phyloP scores from a whole-genome alignment of 164 flowering plant species.

The Hamamelis virginiana region DNA sequence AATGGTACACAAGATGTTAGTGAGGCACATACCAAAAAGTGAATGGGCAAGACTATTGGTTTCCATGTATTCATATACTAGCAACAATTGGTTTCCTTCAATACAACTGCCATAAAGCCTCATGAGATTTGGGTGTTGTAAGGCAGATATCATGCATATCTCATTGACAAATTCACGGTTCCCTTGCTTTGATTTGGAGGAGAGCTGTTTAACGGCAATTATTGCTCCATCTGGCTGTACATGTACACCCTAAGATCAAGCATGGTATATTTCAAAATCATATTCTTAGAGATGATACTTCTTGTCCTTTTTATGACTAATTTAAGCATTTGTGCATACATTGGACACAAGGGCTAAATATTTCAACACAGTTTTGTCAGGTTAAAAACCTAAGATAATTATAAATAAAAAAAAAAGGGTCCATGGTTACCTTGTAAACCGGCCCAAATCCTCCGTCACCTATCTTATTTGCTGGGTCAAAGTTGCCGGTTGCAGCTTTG shows the following conservation, averaged over 20 bases:
- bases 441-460: slow-evolving; percentile 95
- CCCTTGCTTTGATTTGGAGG: slow-evolving; percentile 78
- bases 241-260: slow-evolving; percentile 44
- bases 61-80: slow-evolving; percentile 74
- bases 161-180: slow-evolving; percentile 80
- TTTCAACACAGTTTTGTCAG: too few relatives aligned
- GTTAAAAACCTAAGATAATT: too few relatives aligned
- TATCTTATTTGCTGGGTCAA: slow-evolving; percentile 70
- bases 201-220: slow-evolving; percentile 78
- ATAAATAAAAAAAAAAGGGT: neutral
- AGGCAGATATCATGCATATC: slow-evolving; percentile 77
- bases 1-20: neutral
- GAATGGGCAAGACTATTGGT: slow-evolving; percentile 73
- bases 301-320: too few relatives aligned
- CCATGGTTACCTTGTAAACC: slow-evolving; percentile 61
- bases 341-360: too few relatives aligned
- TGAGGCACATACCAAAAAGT: slow-evolving; percentile 46
- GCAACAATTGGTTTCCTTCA: slow-evolving; percentile 66
- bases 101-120: slow-evolving; percentile 72
- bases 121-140: slow-evolving; percentile 68
- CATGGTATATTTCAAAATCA: neutral
- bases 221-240: slow-evolving; percentile 49
- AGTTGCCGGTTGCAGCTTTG: slow-evolving; percentile 71
- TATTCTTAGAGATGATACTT: too few relatives aligned
- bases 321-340: too few relatives aligned